A percentile compares a stretch with the other conserved stretches of the same genome.
Conservation (phyloP, 2,329 filamentous ascomycete species). For the Atkinsonella texensis region DNA sequence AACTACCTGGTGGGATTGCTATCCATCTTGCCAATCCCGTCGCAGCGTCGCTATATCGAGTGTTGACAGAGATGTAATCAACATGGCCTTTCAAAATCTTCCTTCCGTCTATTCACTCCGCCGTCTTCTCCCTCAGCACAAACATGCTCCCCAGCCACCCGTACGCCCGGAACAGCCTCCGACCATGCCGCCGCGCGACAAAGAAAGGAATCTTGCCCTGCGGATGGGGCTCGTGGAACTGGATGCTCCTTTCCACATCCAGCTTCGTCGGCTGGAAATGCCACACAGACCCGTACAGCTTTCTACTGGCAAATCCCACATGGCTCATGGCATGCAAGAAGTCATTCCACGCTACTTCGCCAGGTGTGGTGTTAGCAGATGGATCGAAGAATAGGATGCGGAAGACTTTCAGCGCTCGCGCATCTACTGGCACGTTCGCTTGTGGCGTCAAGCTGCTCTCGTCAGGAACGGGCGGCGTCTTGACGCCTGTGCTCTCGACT, state of each 20-base stretch:
- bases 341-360: constrained; percentile 40
- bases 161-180: constrained; percentile 36
- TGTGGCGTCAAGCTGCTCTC: background rate
- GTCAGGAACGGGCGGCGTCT: background rate
- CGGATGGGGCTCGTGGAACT: constrained; percentile 51
- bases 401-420: constrained; percentile 23
- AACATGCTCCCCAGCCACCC: constrained; percentile 39
- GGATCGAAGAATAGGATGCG: constrained; percentile 30
- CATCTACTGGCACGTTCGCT: constrained; percentile 15
- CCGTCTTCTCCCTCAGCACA: constrained; percentile 9
- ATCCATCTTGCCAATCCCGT: too few species aligned
- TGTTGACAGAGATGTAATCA: too few species aligned
- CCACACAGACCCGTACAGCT: constrained; percentile 50
- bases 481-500: background rate
- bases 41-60: too few species aligned
- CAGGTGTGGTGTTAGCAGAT: constrained; percentile 22
- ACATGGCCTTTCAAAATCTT: too few species aligned
- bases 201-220: constrained; percentile 35
- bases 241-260: constrained; percentile 36
- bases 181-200: constrained; percentile 32
- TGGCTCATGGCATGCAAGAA: constrained; percentile 40
- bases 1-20: too few species aligned
- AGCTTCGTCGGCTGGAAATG: constrained; percentile 36
- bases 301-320: constrained; percentile 38
- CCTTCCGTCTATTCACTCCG: too few species aligned